Conservation (phyloP, 1,284 basidiomycete genomes). For the Xerocomus minutiporus region DNA sequence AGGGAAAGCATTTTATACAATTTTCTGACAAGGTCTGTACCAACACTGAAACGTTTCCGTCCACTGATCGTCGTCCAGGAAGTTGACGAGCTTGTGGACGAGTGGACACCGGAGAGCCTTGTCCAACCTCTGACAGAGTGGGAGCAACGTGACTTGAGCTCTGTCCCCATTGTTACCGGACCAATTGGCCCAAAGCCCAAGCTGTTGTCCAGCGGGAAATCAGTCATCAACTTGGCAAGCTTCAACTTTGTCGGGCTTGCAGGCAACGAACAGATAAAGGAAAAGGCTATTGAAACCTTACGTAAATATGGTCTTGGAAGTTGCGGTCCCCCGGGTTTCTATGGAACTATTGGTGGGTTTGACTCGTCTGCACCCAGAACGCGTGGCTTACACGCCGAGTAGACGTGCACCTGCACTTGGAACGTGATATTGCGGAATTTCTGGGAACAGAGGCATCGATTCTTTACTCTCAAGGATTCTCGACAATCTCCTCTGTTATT, state of each 20-base stretch:
- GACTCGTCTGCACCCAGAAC: slow-evolving; percentile 15
- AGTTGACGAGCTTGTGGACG: slow-evolving; percentile 93
- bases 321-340: slow-evolving; percentile 97
- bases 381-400: slow-evolving; percentile 5
- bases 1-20: slow-evolving; percentile 88
- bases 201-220: slow-evolving; percentile 70
- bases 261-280: slow-evolving; percentile 84
- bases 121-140: slow-evolving; percentile 55
- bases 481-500: slow-evolving; percentile 90
- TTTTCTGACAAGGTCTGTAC: slow-evolving; percentile 77
- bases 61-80: slow-evolving; percentile 52
- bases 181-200: slow-evolving; percentile 82
- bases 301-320: slow-evolving; percentile 91
- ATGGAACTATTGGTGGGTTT: slow-evolving; percentile 85
- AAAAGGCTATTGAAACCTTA: slow-evolving; percentile 82
- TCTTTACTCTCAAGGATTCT: slow-evolving; percentile 93
- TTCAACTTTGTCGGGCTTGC: slow-evolving; percentile 93
- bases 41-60: not conserved
- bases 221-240: slow-evolving; percentile 83
- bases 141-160: slow-evolving; percentile 68
- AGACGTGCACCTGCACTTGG: slow-evolving; percentile 92
- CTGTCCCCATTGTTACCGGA: slow-evolving; percentile 78
- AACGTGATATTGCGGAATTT: slow-evolving; percentile 87
- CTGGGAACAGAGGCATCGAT: slow-evolving; percentile 86
- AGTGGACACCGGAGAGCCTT: slow-evolving; percentile 91